Conservation (phyloP, 768 basidiomycete species). For the Cystofilobasidium macerans region DNA sequence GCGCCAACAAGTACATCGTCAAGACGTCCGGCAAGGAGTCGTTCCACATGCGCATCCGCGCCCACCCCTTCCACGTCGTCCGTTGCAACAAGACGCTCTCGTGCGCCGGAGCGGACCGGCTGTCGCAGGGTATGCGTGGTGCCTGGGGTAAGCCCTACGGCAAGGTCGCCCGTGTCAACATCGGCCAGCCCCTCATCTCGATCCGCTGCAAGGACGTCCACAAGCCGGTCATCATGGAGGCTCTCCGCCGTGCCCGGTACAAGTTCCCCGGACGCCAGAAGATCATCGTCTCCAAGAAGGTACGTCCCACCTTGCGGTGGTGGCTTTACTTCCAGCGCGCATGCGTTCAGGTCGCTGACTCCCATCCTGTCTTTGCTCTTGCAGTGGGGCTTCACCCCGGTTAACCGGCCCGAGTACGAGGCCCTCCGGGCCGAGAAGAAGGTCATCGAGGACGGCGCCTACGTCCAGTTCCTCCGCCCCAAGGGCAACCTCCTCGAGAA, state of each 20-base stretch:
- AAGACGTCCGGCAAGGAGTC: constrained; percentile 97
- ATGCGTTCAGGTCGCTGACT: neutral
- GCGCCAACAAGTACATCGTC: constrained; percentile 98
- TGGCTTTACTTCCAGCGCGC: neutral
- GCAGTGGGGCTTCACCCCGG: constrained; percentile 91
- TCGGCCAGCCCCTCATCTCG: constrained; percentile 85
- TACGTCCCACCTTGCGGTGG: neutral
- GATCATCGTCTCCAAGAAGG: constrained; percentile 64
- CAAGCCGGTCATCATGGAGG: constrained; percentile 82
- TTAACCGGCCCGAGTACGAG: constrained; percentile 75
- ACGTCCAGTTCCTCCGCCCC: constrained; percentile 45
- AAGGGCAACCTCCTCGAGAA: constrained; percentile 20
- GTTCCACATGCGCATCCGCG: constrained; percentile 94
- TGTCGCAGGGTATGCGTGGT: constrained; percentile 75
- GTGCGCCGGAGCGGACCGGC: constrained; percentile 83
- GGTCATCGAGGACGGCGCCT: constrained; percentile 80
- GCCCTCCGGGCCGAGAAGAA: constrained; percentile 81
- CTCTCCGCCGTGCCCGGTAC: constrained; percentile 92
- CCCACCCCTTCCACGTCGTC: constrained; percentile 96
- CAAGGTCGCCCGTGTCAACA: constrained; percentile 74
- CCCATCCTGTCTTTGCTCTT: neutral
- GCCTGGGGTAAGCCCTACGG: constrained; percentile 96
- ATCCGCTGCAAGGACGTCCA: constrained; percentile 86
- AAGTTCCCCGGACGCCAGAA: constrained; percentile 99
- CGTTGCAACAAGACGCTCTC: constrained; percentile 99